Evolutionary conservation across 2,329 filamentous ascomycete genomes (phyloP).

Genomic region (Atkinsonella hypoxylon): DNA sequence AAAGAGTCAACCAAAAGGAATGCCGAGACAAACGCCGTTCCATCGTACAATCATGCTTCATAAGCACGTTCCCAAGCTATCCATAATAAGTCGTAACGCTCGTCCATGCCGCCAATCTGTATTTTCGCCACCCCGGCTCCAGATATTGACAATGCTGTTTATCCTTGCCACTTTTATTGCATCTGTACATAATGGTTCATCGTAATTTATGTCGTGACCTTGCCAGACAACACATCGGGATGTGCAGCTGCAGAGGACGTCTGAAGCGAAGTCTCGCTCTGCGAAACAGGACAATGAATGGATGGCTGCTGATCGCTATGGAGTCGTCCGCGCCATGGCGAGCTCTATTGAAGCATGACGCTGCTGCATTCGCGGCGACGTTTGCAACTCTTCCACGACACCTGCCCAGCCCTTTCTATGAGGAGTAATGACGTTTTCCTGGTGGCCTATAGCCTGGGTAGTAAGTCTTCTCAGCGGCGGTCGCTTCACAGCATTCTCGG

Average conservation of each 20-base stretch:
- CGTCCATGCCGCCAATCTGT: neutral
- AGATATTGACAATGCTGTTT: slow-evolving; percentile 2
- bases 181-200: neutral
- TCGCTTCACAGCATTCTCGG: slow-evolving; percentile 31
- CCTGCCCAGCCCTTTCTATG: slow-evolving; percentile 49
- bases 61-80: slow-evolving; percentile 4
- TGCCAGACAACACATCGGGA: neutral
- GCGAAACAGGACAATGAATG: neutral
- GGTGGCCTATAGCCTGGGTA: slow-evolving; percentile 41
- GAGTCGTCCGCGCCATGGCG: slow-evolving; percentile 31
- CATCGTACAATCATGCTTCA: slow-evolving; percentile 17
- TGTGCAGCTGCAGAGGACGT: neutral
- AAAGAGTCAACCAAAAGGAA: neutral
- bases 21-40: slow-evolving; percentile 3
- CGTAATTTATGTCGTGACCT: neutral
- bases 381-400: slow-evolving; percentile 51
- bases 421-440: slow-evolving; percentile 31
- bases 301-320: slow-evolving; percentile 2
- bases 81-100: slow-evolving; percentile 3
- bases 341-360: slow-evolving; percentile 51
- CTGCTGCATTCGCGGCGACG: slow-evolving; percentile 47
- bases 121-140: neutral
- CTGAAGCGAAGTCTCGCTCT: neutral
- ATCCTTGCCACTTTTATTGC: slow-evolving; percentile 1
- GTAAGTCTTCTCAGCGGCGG: slow-evolving; percentile 41